Evolutionary conservation across 2,329 filamentous ascomycete genomes (phyloP).

Genomic region (Colletotrichum neosansevieriae): DNA sequence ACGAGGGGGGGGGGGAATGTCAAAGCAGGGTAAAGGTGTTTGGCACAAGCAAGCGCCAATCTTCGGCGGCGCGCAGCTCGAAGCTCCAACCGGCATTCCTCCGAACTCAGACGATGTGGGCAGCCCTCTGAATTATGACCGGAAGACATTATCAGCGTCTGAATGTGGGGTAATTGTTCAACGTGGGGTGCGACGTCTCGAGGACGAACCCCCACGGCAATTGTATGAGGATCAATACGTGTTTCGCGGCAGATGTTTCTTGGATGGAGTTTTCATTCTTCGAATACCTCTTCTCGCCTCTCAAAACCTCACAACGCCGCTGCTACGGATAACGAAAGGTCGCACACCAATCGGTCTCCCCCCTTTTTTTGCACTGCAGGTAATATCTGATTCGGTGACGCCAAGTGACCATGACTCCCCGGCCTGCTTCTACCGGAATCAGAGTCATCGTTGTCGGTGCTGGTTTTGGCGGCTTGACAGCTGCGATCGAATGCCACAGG

Average conservation of each 20-base stretch:
- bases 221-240: constrained; percentile 14
- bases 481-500: constrained; percentile 72
- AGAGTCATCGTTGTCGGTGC: not conserved
- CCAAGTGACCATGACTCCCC: not conserved
- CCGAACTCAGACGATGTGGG: not conserved
- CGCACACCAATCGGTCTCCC: too few relatives aligned
- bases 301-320: not conserved
- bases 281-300: not conserved
- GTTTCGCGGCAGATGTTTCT: not conserved
- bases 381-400: too few relatives aligned
- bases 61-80: too few relatives aligned
- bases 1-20: not conserved
- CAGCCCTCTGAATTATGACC: constrained; percentile 44
- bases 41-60: not conserved
- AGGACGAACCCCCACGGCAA: not conserved
- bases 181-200: constrained; percentile 7
- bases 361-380: too few relatives aligned
- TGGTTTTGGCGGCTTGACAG: constrained; percentile 58
- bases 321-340: too few relatives aligned
- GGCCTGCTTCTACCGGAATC: not conserved
- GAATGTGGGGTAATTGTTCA: constrained; percentile 13
- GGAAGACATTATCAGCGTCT: constrained; percentile 41
- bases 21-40: not conserved
- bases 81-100: too few relatives aligned
- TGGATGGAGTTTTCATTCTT: constrained; percentile 59